Evolutionary conservation across 805 yeast genomes (phyloP).

Genomic region (Suhomyces kilbournensis): DNA sequence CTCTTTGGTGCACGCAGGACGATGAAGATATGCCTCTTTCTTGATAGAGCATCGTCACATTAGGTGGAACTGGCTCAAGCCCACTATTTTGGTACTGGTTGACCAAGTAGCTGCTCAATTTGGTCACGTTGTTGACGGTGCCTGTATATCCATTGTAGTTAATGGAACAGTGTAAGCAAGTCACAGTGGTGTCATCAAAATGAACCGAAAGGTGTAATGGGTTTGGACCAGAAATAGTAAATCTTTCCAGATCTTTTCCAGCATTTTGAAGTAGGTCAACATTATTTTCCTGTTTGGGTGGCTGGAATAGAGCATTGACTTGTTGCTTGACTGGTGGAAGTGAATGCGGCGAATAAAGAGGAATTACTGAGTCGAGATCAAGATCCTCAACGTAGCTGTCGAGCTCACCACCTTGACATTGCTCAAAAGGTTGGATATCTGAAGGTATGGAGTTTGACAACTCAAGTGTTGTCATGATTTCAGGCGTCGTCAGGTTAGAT

Average conservation of each 20-base stretch:
- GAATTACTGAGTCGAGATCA: not conserved
- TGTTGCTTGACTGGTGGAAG: not conserved
- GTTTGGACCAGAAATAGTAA: not conserved
- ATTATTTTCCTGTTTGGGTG: not conserved
- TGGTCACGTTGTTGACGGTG: not conserved
- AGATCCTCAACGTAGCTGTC: not conserved
- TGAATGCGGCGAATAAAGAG: no score
- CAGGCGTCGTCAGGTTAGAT: not conserved
- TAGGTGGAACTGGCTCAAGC: not conserved
- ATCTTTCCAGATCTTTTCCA: not conserved
- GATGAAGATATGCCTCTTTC: not conserved
- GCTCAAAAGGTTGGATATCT: not conserved
- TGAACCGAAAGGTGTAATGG: not conserved
- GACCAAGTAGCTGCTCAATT: conserved; percentile 3
- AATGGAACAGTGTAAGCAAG: conserved; percentile 7
- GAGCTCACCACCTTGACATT: not conserved
- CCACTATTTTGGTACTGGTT: not conserved
- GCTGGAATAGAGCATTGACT: not conserved
- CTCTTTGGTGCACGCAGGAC: conserved; percentile 13
- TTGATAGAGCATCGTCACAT: not conserved
- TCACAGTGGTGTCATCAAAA: conserved; percentile 1
- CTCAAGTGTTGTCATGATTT: not conserved
- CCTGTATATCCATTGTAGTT: conserved; percentile 8
- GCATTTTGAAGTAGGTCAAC: not conserved
- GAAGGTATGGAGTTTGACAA: not conserved